Evolutionary conservation across 495 filamentous ascomycete genomes (phyloP).

Genomic region (Annulohypoxylon maeteangense): DNA sequence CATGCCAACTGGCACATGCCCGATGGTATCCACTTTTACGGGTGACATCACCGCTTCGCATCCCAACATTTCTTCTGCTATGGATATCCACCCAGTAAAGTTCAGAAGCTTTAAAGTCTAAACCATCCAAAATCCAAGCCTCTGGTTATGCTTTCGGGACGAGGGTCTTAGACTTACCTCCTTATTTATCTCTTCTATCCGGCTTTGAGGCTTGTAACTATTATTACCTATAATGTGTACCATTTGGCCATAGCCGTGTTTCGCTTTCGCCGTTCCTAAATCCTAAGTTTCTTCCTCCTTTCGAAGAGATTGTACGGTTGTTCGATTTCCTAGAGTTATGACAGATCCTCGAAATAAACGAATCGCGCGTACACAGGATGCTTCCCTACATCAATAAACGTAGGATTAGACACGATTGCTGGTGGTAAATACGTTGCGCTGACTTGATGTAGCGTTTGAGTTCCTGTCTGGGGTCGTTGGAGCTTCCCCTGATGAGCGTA

Average conservation of each 20-base stretch:
- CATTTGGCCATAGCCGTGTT: background rate
- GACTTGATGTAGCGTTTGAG: conserved; percentile 60
- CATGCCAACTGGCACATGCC: conserved; percentile 39
- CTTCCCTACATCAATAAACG: conserved; percentile 86
- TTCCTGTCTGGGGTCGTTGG: conserved; percentile 78
- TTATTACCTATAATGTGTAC: conserved; percentile 5
- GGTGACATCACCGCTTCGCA: conserved; percentile 41
- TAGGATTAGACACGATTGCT: conserved; percentile 55
- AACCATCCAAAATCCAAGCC: conserved; percentile 9
- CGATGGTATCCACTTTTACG: conserved; percentile 28
- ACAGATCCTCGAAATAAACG: conserved; percentile 18
- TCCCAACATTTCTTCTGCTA: conserved; percentile 14
- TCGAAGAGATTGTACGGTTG: background rate
- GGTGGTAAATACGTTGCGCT: conserved; percentile 26
- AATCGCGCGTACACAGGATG: conserved; percentile 63
- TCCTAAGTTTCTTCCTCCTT: background rate
- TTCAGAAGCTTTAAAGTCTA: conserved; percentile 10
- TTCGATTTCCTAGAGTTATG: conserved; percentile 37
- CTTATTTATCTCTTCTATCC: background rate
- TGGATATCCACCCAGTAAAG: background rate
- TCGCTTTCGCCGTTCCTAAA: conserved; percentile 3
- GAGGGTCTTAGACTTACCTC: background rate
- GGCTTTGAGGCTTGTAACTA: background rate
- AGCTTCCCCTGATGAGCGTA: conserved; percentile 88
- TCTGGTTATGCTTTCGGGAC: conserved; percentile 11